phyloP scores from a whole-genome alignment of 2,329 filamentous ascomycete genomes.

The Macrophomina phaseolina region DNA sequence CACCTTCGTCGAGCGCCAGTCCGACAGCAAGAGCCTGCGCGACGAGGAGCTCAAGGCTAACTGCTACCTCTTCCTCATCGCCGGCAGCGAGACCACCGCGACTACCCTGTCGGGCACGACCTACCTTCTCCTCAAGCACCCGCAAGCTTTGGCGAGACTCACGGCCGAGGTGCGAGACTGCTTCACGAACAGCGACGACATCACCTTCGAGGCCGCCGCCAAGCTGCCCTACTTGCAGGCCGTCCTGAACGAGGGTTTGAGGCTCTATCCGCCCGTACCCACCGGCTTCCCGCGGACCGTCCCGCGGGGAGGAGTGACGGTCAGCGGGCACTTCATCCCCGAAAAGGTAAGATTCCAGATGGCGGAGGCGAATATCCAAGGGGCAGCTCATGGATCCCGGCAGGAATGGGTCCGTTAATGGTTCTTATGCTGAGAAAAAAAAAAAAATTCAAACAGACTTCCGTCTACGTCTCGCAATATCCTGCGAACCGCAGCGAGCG shows the following conservation, averaged over 20 bases:
- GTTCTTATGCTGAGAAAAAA: no score
- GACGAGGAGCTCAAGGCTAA: constrained; percentile 26
- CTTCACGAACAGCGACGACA: constrained; percentile 37
- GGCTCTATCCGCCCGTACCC: constrained; percentile 54
- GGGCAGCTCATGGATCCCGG: no score
- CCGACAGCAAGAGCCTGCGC: constrained; percentile 8
- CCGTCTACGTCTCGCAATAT: constrained; percentile 39
- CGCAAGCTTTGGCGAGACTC: constrained; percentile 34
- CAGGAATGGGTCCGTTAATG: no score
- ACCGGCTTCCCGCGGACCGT: constrained; percentile 47
- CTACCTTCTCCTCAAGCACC: constrained; percentile 39
- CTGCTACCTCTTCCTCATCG: constrained; percentile 33
- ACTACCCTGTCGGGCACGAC: constrained; percentile 41
- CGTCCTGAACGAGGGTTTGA: constrained; percentile 53
- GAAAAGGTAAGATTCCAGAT: constrained; percentile 32
- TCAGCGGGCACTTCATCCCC: constrained; percentile 47
- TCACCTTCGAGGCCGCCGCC: constrained; percentile 40
- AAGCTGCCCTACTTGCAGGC: constrained; percentile 51
- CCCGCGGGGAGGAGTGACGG: constrained; percentile 42
- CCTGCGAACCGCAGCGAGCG: constrained; percentile 37
- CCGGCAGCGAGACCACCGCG: constrained; percentile 43
- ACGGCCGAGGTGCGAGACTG: constrained; percentile 38
- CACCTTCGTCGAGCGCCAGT: constrained; percentile 1
- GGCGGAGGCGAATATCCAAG: no score
- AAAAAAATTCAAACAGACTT: constrained; percentile 29